Evolutionary conservation across 192 early-diverging fungal species (phyloP).

Genomic region (Coemansia sp.): DNA sequence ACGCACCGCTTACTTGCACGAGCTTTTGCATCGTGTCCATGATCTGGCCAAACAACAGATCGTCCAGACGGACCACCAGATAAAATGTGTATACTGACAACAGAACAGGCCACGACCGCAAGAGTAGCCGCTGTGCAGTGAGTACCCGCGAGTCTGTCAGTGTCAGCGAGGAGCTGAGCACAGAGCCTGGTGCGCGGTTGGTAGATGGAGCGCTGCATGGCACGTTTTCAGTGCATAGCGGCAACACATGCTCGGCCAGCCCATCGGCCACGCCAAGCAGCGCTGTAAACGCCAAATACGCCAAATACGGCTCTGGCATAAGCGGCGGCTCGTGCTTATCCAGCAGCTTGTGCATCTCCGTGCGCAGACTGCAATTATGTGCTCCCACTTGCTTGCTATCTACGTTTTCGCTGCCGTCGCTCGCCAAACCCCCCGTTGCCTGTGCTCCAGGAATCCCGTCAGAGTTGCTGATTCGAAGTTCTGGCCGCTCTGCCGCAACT

Average conservation of each 20-base stretch:
- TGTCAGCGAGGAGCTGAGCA: slow-evolving; percentile 52
- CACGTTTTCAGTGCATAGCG: slow-evolving; percentile 41
- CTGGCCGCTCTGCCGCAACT: slow-evolving; percentile 74
- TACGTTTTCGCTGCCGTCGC: neutral
- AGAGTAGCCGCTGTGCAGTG: slow-evolving; percentile 70
- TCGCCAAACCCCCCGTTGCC: neutral
- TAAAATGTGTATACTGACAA: slow-evolving; percentile 76
- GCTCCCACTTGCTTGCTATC: slow-evolving; percentile 29
- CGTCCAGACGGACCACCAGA: slow-evolving; percentile 76
- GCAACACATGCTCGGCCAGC: slow-evolving; percentile 65
- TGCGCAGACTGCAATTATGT: slow-evolving; percentile 35
- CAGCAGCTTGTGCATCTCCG: slow-evolving; percentile 78
- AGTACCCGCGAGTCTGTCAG: slow-evolving; percentile 4
- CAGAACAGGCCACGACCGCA: slow-evolving; percentile 76
- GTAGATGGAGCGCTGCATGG: slow-evolving; percentile 21
- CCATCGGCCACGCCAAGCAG: slow-evolving; percentile 71
- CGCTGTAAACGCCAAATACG: slow-evolving; percentile 73
- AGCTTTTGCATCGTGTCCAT: slow-evolving; percentile 73
- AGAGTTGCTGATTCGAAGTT: slow-evolving; percentile 19
- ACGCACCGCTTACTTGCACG: slow-evolving; percentile 76
- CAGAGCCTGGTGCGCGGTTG: slow-evolving; percentile 56
- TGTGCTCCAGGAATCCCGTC: slow-evolving; percentile 25
- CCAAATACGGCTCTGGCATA: slow-evolving; percentile 86
- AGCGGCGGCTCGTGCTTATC: slow-evolving; percentile 90
- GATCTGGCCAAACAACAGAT: slow-evolving; percentile 72